Conservation (phyloP, 768 basidiomycete genomes). For the Tricholoma furcatifolium region DNA sequence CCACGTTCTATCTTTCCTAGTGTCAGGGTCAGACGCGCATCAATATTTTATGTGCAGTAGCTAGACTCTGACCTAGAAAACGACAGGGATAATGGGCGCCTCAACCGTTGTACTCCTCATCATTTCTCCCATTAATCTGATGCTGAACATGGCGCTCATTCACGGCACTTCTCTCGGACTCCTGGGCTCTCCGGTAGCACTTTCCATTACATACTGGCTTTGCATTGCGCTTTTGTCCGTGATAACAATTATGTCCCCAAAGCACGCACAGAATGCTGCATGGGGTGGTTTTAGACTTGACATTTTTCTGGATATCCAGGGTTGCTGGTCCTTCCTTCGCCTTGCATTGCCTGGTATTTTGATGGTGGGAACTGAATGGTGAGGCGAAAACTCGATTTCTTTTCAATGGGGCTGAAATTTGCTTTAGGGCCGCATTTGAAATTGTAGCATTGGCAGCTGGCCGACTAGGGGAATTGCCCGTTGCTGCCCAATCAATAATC, state of each 20-base stretch:
- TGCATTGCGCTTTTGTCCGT: conserved; percentile 56
- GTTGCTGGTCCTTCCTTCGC: conserved; percentile 57
- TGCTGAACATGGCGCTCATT: conserved; percentile 57
- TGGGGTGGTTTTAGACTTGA: conserved; percentile 59
- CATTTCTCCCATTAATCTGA: conserved; percentile 65
- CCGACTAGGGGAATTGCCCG: conserved; percentile 59
- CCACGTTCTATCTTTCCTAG: background rate
- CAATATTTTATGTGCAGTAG: background rate
- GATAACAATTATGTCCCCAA: conserved; percentile 47
- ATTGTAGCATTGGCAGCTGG: conserved; percentile 80
- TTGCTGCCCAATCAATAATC: conserved; percentile 76
- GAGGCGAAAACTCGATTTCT: conserved; percentile 10
- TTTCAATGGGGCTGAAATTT: background rate
- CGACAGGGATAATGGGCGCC: conserved; percentile 70
- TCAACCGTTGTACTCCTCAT: conserved; percentile 64
- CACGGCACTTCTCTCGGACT: conserved; percentile 63
- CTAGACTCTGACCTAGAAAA: background rate
- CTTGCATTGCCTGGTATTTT: conserved; percentile 76
- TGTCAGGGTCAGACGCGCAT: conserved; percentile 57
- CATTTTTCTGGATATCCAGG: conserved; percentile 42
- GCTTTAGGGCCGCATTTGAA: conserved; percentile 74
- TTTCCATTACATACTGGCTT: conserved; percentile 70
- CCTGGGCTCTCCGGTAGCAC: conserved; percentile 64
- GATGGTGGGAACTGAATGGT: conserved; percentile 85
- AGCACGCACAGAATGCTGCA: conserved; percentile 54